Evolutionary conservation across 345 rosid genomes (phyloP), one percentile per base, ranked within the genome.

Genomic region (Lumnitzera littorea): DNA sequence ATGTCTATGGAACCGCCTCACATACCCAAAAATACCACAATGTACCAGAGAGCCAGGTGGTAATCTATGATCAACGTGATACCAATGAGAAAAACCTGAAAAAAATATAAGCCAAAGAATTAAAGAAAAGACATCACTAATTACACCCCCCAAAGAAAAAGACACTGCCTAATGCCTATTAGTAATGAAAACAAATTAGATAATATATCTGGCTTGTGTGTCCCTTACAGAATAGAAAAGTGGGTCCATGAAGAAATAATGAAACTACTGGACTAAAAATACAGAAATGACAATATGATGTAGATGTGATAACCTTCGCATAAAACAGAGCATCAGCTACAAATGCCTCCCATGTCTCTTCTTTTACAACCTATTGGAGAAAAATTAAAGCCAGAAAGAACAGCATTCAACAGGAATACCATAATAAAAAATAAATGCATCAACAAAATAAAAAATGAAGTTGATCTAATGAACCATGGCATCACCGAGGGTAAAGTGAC

Each of bases 331-430:
- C 61, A 71, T 89, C 87, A 13, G 82, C 80, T 67, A 85, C 64
- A 56, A 85, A 76, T 16, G 78, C 89, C 59, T 89, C 98, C 96
- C 92, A 85, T 24, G 92, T 79, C 68, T 91, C 98, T 55, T 75
- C 88, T 62, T 72, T 84, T 62, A 77, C 86, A 25, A 75, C 61
- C 98, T 91, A 72, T 62, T 67, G 51, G 72, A 62, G 67, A 46
- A 24, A 23, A 12, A 9, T 27, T 5, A 49, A 41, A 46, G 9
- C 15, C 16, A 27, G 0, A 57, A 51, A 57, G 24, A 48, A 54
- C 55, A 20, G 29, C 36, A 16, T 36, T 36, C 43, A 36, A 36
- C 43, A 36, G 43, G 9, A 36, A 5, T 36, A 36, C 9, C 9
- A 36, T 36, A 31, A 23, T 13, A 43, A 58, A 29, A 24, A 0